Evolutionary conservation across 1,284 basidiomycete species (phyloP).

Genomic region (Volvariella volvacea): DNA sequence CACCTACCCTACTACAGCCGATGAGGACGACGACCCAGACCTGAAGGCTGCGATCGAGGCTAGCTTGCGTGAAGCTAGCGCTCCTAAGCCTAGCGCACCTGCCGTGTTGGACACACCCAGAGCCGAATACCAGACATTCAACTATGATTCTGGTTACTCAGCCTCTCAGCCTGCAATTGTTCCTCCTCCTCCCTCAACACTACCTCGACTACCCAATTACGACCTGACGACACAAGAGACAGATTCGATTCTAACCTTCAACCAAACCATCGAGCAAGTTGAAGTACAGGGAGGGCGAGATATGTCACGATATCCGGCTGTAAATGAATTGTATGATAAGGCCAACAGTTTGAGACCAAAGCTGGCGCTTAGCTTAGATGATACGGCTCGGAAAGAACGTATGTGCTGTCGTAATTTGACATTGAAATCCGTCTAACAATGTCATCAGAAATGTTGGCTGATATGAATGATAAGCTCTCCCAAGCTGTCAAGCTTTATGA

Average conservation of each 20-base stretch:
- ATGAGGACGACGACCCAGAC: conserved; percentile 91
- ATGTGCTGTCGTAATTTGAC: conserved; percentile 25
- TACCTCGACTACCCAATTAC: conserved; percentile 58
- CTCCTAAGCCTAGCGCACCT: conserved; percentile 76
- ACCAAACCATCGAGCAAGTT: conserved; percentile 82
- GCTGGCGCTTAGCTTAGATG: conserved; percentile 79
- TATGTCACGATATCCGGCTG: conserved; percentile 74
- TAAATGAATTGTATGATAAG: conserved; percentile 80
- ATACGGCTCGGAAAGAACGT: conserved; percentile 84
- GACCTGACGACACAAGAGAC: conserved; percentile 77
- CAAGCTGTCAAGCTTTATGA: conserved; percentile 91
- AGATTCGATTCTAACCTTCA: conserved; percentile 84
- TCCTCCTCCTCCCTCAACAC: conserved; percentile 34
- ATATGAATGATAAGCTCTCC: conserved; percentile 92
- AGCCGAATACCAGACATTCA: conserved; percentile 31
- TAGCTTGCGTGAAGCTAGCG: conserved; percentile 80
- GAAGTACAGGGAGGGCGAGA: conserved; percentile 74
- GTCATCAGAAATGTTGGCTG: conserved; percentile 67
- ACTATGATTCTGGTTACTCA: conserved; percentile 30
- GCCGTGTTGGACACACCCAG: conserved; percentile 48
- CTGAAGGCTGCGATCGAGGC: conserved; percentile 94
- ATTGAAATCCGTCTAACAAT: background rate
- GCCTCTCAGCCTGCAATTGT: conserved; percentile 38
- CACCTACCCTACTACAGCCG: conserved; percentile 38
- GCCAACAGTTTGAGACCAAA: conserved; percentile 80